Evolutionary conservation across 2,329 filamentous ascomycete genomes (phyloP).

Genomic region (Elsinoe necatrix): DNA sequence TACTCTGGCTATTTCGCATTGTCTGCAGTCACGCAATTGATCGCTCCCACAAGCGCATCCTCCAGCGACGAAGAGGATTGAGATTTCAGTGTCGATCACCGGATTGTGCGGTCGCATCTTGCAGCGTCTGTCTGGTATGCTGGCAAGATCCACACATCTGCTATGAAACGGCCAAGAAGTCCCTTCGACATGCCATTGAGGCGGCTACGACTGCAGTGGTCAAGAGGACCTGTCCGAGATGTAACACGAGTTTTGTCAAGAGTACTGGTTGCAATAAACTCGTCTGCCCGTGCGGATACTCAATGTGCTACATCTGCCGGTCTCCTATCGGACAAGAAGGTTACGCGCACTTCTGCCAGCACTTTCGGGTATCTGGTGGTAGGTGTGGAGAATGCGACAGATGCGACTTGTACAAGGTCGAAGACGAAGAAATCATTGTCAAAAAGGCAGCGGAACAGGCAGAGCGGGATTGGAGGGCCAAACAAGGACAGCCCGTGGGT

Average conservation of each 20-base stretch:
- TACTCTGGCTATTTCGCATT: conserved; percentile 35
- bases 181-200: conserved; percentile 81
- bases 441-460: conserved; percentile 35
- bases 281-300: conserved; percentile 89
- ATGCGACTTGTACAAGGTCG: conserved; percentile 43
- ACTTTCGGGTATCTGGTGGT: conserved; percentile 76
- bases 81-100: conserved; percentile 70
- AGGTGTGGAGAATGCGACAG: conserved; percentile 67
- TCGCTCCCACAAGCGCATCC: conserved; percentile 56
- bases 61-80: conserved; percentile 61
- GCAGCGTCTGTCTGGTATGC: conserved; percentile 68
- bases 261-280: conserved; percentile 93
- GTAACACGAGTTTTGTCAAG: conserved; percentile 88
- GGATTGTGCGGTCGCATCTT: conserved; percentile 61
- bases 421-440: conserved; percentile 39
- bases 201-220: conserved; percentile 87
- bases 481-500: conserved; percentile 24
- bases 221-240: conserved; percentile 89
- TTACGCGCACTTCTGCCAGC: conserved; percentile 91
- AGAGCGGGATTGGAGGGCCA: conserved; percentile 39
- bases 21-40: conserved; percentile 41
- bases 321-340: conserved; percentile 55
- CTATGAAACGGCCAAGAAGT: conserved; percentile 72
- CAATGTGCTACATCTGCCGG: conserved; percentile 96
- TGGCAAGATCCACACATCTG: conserved; percentile 89